A percentile compares a stretch with the other conserved stretches of the same genome.
phyloP scores from a whole-genome alignment of 2,329 filamentous ascomycete species.

The Ilyonectria sp. region DNA sequence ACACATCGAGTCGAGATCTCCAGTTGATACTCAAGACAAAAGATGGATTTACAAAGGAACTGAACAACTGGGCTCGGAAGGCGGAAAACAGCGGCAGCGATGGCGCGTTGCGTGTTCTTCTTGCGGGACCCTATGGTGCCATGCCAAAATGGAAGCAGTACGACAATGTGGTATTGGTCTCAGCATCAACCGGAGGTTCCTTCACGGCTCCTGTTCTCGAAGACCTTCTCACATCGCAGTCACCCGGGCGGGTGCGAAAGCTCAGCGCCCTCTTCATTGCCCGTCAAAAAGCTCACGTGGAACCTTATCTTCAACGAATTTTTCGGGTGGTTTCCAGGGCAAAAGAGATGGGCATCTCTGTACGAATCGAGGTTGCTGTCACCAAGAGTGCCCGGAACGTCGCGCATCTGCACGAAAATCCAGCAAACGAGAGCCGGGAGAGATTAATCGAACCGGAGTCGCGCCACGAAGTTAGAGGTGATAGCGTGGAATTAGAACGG shows the following conservation, averaged over 20 bases:
- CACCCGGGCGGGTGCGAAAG: conserved; percentile 40
- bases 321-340: conserved; percentile 33
- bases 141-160: conserved; percentile 45
- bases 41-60: conserved; percentile 37
- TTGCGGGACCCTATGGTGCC: conserved; percentile 43
- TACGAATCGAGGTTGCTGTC: conserved; percentile 41
- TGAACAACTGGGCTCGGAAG: conserved; percentile 45
- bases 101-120: conserved; percentile 36
- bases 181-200: conserved; percentile 44
- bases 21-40: conserved; percentile 45
- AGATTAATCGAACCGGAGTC: conserved; percentile 40
- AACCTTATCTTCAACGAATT: conserved; percentile 40
- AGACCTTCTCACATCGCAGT: conserved; percentile 37
- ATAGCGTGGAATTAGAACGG: conserved; percentile 40
- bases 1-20: conserved; percentile 36
- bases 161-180: conserved; percentile 42
- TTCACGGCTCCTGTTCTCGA: conserved; percentile 45
- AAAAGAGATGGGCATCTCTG: conserved; percentile 44
- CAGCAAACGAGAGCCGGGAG: conserved; percentile 41
- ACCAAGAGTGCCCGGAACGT: conserved; percentile 29
- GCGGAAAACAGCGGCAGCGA: conserved; percentile 28
- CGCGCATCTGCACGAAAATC: conserved; percentile 17
- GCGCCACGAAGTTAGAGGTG: conserved; percentile 8
- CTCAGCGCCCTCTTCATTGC: conserved; percentile 43
- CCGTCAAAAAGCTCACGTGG: conserved; percentile 36